A percentile compares a stretch with the other conserved stretches of the same genome.
Evolutionary conservation across 1,284 basidiomycete species (phyloP).

Genomic region (Sparassis latifolia): DNA sequence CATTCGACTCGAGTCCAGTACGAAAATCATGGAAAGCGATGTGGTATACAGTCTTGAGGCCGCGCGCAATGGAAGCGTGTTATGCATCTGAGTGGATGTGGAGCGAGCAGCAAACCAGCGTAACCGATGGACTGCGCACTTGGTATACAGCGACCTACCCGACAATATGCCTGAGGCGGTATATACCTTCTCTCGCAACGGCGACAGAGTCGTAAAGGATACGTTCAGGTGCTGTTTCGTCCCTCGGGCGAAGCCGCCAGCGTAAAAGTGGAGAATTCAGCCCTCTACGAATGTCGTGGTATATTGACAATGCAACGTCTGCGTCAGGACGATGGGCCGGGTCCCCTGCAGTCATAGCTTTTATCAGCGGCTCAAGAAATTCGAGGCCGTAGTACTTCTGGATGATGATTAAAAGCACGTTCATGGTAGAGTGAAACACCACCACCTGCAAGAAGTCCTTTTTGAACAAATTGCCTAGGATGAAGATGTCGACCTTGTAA

Average conservation of each 20-base stretch:
- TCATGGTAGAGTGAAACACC: not conserved
- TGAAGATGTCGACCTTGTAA: conserved; percentile 24
- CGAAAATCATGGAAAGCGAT: too few species aligned
- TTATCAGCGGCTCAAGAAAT: conserved; percentile 17
- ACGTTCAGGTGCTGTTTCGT: conserved; percentile 8
- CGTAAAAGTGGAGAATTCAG: conserved; percentile 1
- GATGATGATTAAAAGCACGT: too few species aligned
- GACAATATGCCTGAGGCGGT: conserved; percentile 8
- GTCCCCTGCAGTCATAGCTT: conserved; percentile 12
- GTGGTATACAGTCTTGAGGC: too few species aligned
- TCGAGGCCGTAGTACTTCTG: conserved; percentile 8
- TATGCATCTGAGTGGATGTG: too few species aligned
- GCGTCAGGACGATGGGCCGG: conserved; percentile 14
- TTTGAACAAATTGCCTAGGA: conserved; percentile 17
- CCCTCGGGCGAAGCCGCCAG: conserved; percentile 7
- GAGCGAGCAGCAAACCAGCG: too few species aligned
- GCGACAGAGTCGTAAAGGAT: conserved; percentile 13
- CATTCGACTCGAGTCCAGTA: too few species aligned
- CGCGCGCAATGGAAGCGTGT: too few species aligned
- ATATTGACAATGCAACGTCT: conserved; percentile 2
- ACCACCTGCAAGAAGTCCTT: conserved; percentile 9
- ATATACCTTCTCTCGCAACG: conserved; percentile 11
- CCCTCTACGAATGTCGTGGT: conserved; percentile 1
- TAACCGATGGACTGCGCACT: too few species aligned
- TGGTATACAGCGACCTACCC: not conserved